Percentiles rank a stretch among this genome's conserved stretches.
These are phyloP conservation scores for Liquidambar formosana DNA, from an alignment of 164 flowering plant genomes.

Conservation along the genomic window DNA sequence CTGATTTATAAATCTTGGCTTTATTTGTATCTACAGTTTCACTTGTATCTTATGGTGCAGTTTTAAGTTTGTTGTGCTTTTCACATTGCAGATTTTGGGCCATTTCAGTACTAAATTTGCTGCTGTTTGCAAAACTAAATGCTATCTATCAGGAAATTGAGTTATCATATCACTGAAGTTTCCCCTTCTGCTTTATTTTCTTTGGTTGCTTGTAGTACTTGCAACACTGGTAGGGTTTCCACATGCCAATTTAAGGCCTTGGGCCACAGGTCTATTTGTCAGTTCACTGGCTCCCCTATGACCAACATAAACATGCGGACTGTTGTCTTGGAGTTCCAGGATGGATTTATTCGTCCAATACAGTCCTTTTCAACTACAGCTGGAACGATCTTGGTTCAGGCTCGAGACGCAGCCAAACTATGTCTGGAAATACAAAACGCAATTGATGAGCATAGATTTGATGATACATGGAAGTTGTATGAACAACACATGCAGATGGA, in stretches of 20 bases:
- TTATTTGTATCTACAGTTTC: not conserved
- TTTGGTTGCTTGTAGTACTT: not conserved
- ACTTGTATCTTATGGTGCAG: not conserved
- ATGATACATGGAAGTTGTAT: conserved; percentile 69
- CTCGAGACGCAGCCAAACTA: conserved; percentile 67
- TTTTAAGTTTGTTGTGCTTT: not conserved
- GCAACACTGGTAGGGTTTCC: not conserved
- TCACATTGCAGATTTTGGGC: not conserved
- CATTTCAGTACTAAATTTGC: not conserved
- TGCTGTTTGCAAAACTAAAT: not conserved
- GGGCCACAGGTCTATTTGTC: not conserved
- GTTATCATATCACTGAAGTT: not conserved
- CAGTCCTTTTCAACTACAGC: conserved; percentile 38
- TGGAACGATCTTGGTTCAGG: conserved; percentile 70
- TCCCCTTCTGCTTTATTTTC: not conserved
- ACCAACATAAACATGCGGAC: not conserved
- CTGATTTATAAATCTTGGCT: no score
- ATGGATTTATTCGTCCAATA: conserved; percentile 7
- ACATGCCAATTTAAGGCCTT: not conserved
- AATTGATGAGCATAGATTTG: conserved; percentile 47
- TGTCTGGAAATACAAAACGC: conserved; percentile 55
- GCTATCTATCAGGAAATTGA: conserved; percentile 9
- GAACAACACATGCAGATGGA: conserved; percentile 75
- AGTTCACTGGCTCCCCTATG: not conserved
- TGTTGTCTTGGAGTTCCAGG: not conserved